Base-by-base conservation (phyloP, 78 protist species). In the Dictyostelium purpureum region DNA sequence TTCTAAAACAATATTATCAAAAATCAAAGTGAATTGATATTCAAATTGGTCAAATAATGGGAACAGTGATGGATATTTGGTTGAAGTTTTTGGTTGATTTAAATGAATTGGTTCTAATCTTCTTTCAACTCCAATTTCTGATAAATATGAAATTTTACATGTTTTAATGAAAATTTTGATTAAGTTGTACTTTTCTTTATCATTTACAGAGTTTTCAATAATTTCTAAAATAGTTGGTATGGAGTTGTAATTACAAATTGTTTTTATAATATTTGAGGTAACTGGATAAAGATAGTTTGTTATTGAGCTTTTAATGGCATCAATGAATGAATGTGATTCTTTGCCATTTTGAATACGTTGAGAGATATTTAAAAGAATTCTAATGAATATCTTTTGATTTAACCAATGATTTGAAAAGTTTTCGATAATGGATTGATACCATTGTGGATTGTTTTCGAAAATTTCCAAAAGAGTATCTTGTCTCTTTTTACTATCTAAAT, bases 221-320 rank as follows among this genome's bases (percentile, higher is more conserved):
- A 73, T 73, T 7, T 9, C 19, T 75, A 38, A 11, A 21, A 75
- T 75, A 2, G 38, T 28, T 28, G 31, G 31, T 19, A 51, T 38
- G 16, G 92, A 26, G 16, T 61, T 73, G 42, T 85, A 59, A 37
- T 73, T 73, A 19, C 63, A 54, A 19, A 85, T 33, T 2, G 66
- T 26, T 57, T 85, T 73, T 71, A 85, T 52, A 45, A 85, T 51
- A 10, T 75, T 47, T 51, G 67, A 51, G 6, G 56, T 35, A 18
- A 75, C 67, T 18, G 92, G 92, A 33, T 73, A 70, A 47, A 85
- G 40, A 43, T 59, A 73, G 4, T 63, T 56, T 14, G 47, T 61
- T 14, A 85, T 42, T 59, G 80, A 85, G 12, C 35, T 59, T 31
- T 73, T 85, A 33, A 85, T 85, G 1, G 92, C 63, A 35, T 85